A percentile compares a stretch with the other conserved stretches of the same genome.
These are phyloP conservation scores for Xylaria telfairii DNA, from an alignment of 495 filamentous ascomycete genomes.

Conservation along the genomic window DNA sequence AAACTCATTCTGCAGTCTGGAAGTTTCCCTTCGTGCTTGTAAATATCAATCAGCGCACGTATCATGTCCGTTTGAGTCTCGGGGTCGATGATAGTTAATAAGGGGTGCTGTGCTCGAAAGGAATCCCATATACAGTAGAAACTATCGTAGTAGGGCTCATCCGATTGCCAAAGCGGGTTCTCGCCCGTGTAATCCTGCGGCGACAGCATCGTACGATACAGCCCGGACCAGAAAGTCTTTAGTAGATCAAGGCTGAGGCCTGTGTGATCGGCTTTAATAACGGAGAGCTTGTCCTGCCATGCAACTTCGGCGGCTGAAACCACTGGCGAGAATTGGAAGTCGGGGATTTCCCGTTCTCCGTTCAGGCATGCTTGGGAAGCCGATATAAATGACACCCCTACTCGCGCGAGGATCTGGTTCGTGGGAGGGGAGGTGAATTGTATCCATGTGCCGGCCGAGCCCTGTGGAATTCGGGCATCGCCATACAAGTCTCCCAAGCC, in stretches of 20 bases:
- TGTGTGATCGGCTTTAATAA: slow-evolving; percentile 58
- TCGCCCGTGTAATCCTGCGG: slow-evolving; percentile 80
- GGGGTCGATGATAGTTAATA: slow-evolving; percentile 72
- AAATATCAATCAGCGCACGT: slow-evolving; percentile 71
- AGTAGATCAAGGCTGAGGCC: slow-evolving; percentile 62
- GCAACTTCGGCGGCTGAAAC: slow-evolving; percentile 56
- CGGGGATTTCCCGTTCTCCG: slow-evolving; percentile 66
- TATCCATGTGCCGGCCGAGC: slow-evolving; percentile 68
- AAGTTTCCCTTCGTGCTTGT: slow-evolving; percentile 66
- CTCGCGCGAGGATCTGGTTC: slow-evolving; percentile 60
- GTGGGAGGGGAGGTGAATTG: slow-evolving; percentile 57
- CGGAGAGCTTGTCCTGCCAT: slow-evolving; percentile 67
- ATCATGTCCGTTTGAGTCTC: slow-evolving; percentile 70
- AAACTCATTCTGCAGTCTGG: slow-evolving; percentile 66
- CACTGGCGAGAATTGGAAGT: slow-evolving; percentile 65
- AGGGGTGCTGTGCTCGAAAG: slow-evolving; percentile 70
- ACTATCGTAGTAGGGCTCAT: slow-evolving; percentile 77
- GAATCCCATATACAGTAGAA: slow-evolving; percentile 82
- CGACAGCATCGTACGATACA: slow-evolving; percentile 68
- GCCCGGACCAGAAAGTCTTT: slow-evolving; percentile 70
- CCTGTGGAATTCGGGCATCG: slow-evolving; percentile 52
- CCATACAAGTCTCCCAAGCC: slow-evolving; percentile 50
- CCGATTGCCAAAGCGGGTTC: slow-evolving; percentile 72
- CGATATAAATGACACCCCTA: slow-evolving; percentile 72
- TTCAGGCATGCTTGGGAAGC: slow-evolving; percentile 67